Conservation (phyloP, 768 basidiomycete species). For the Phaeolepiota aurea region DNA sequence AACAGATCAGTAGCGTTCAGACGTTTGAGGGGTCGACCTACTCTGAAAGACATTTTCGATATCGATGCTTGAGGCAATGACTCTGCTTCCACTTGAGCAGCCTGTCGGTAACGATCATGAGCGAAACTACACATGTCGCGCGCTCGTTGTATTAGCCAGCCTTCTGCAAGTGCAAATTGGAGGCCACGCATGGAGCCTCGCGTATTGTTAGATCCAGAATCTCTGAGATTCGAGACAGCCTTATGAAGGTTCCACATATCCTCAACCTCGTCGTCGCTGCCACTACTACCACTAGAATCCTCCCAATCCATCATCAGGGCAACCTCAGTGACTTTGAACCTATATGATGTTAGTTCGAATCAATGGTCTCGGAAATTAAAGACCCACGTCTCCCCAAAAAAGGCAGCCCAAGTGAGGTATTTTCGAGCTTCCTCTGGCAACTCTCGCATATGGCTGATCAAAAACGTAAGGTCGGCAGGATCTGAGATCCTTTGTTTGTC, state of each 20-base stretch:
- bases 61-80: conserved; percentile 37
- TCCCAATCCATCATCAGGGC: conserved; percentile 71
- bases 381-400: conserved; percentile 64
- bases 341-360: conserved; percentile 14
- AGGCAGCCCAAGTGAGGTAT: conserved; percentile 63
- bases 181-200: conserved; percentile 60
- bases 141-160: conserved; percentile 66
- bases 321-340: conserved; percentile 69
- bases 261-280: conserved; percentile 42
- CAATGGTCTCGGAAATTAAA: background rate
- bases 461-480: conserved; percentile 55
- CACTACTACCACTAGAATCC: conserved; percentile 43
- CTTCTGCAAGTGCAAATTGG: conserved; percentile 59
- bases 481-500: conserved; percentile 45
- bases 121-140: conserved; percentile 72
- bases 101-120: conserved; percentile 70
- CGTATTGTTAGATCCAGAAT: conserved; percentile 30
- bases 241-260: conserved; percentile 47
- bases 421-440: conserved; percentile 57
- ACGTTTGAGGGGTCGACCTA: conserved; percentile 21
- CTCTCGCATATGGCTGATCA: conserved; percentile 49
- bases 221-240: conserved; percentile 38
- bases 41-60: conserved; percentile 65
- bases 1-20: background rate
- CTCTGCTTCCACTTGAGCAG: conserved; percentile 53